phyloP scores from a whole-genome alignment of 2,329 filamentous ascomycete species.

The Immersiporthe knoxdaviesiana region DNA sequence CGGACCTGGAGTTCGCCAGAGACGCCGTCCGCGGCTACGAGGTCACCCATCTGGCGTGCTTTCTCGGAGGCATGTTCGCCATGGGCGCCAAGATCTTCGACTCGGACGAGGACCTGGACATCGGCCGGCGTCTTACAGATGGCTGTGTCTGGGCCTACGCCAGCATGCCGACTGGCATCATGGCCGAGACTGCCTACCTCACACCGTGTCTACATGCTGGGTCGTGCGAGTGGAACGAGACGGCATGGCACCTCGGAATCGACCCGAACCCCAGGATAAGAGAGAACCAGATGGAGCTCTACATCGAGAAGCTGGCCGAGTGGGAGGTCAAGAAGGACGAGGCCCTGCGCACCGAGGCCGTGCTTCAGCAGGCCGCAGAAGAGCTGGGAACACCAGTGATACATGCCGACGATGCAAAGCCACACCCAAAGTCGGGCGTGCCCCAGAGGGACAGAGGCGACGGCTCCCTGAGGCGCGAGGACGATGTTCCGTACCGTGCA shows the following conservation, averaged over 20 bases:
- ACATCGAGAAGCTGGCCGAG: constrained; percentile 43
- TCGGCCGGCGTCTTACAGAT: constrained; percentile 65
- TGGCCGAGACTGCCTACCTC: constrained; percentile 61
- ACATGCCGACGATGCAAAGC: background rate
- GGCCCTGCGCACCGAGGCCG: constrained; percentile 22
- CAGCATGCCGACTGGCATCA: constrained; percentile 62
- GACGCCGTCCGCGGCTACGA: constrained; percentile 54
- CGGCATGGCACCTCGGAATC: constrained; percentile 48
- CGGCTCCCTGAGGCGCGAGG: constrained; percentile 9
- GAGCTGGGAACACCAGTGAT: constrained; percentile 16
- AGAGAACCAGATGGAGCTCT: constrained; percentile 48
- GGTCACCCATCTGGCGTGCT: constrained; percentile 67
- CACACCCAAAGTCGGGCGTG: background rate
- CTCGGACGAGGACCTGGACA: constrained; percentile 62
- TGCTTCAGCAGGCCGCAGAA: constrained; percentile 33
- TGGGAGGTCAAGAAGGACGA: constrained; percentile 42
- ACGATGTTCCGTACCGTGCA: background rate
- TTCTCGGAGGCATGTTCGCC: constrained; percentile 71
- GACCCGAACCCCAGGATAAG: constrained; percentile 52
- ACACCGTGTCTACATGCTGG: constrained; percentile 51
- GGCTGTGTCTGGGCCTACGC: constrained; percentile 74
- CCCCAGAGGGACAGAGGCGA: constrained; percentile 12
- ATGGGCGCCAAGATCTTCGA: constrained; percentile 67
- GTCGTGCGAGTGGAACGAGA: constrained; percentile 59
- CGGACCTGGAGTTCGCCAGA: constrained; percentile 43